Evolutionary conservation across 352 stramenopile genomes (phyloP), one percentile per base, ranked within the genome.

Genomic region (Phytophthora sojae): DNA sequence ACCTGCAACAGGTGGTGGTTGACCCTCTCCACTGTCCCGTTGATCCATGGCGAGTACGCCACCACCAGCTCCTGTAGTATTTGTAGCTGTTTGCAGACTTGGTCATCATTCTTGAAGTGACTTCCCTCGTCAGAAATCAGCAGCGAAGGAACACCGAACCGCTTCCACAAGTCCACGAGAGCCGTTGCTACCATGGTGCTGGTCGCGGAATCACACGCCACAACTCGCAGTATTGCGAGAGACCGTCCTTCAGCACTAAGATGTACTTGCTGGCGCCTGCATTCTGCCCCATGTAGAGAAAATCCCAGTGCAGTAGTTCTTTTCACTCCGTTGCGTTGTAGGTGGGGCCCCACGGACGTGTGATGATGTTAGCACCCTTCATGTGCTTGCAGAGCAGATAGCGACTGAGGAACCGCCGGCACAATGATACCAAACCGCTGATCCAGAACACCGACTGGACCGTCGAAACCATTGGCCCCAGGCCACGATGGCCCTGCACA

Each of bases 331-430:
- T 61, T 45, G 63, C 29, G 19, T 58, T n/a, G 15, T 29, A 45
- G 8, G 52, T 45, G 4, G n/a, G 11, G 9, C 8, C 25, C 64
- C 64, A 67, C 3, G 17, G 25, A 0, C 57, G 35, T 23, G 35
- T 17, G 1, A 58, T 6, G 1, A 72, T 14, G 17, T 72, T 45
- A 2, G 52, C 53, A 23, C 58, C 52, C 14, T 73, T 73, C 2
- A 68, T 54, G 9, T 68, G 66, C n/a, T 73, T 73, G 23, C 58
- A 73, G 0, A 68, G 23, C 21, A 69, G 26, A 8, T 58, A 68
- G 9, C 30, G 6, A 1, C 26, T 58, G 1, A 55, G 2, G n/a
- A 42, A 57, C 19, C 23, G 14, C 1, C 26, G 30, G 6, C 26
- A 57, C 12, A 37, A 12, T 15, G 32, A 4, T 4, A 6, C 7